A percentile compares a stretch with the other conserved stretches of the same genome.
Evolutionary conservation across 73 alveolate species (phyloP).

Genomic region (Paramecium sexaurelia): DNA sequence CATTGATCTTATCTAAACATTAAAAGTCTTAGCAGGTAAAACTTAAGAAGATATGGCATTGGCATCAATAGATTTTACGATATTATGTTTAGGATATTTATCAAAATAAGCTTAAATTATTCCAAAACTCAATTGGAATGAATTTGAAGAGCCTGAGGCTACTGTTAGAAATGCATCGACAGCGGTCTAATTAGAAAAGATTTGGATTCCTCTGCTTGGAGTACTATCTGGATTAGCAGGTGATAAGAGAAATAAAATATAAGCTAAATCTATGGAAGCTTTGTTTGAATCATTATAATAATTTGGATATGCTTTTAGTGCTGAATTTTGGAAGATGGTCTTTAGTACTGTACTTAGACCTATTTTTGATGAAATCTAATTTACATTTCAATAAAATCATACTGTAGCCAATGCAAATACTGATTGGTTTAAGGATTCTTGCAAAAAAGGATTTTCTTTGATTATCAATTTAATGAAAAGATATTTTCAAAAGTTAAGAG

Average conservation of each 20-base stretch:
- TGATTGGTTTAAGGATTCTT: conserved; percentile 62
- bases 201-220: conserved; percentile 66
- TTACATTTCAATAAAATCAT: conserved; percentile 54
- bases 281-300: conserved; percentile 21
- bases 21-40: conserved; percentile 34
- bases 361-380: conserved; percentile 63
- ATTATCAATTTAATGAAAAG: conserved; percentile 47
- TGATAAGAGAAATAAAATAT: conserved; percentile 53
- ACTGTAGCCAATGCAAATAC: background rate
- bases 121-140: conserved; percentile 58
- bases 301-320: conserved; percentile 61
- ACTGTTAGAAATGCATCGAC: conserved; percentile 33
- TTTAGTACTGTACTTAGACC: conserved; percentile 64
- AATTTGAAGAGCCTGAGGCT: background rate
- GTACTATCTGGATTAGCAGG: conserved; percentile 61
- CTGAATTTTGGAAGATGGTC: conserved; percentile 66
- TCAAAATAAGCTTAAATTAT: conserved; percentile 52
- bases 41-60: conserved; percentile 64
- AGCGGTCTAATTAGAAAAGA: background rate
- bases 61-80: conserved; percentile 55
- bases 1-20: conserved; percentile 36
- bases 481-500: conserved; percentile 45
- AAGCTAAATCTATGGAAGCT: conserved; percentile 60
- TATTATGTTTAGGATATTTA: conserved; percentile 22
- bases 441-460: conserved; percentile 61